Evolutionary conservation across 2,329 filamentous ascomycete species (phyloP).

Genomic region (Aureobasidium pullulans): DNA sequence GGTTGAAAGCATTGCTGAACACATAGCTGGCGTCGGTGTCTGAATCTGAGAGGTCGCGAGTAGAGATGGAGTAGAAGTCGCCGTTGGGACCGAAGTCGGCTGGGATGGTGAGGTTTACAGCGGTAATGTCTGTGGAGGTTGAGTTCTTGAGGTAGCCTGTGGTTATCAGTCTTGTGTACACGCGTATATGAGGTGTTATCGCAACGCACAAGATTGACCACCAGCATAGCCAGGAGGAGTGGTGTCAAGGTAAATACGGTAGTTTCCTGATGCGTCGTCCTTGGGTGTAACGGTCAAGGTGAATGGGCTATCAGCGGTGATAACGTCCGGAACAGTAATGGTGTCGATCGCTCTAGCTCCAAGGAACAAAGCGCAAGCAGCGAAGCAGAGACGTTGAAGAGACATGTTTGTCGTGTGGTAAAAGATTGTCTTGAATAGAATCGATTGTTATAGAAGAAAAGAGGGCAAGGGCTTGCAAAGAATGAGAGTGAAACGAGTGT

Average conservation of each 20-base stretch:
- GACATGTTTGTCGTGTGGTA: not conserved
- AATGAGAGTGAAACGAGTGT: not conserved
- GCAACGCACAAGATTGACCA: constrained; percentile 25
- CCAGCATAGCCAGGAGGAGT: constrained; percentile 24
- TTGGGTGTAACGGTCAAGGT: constrained; percentile 31
- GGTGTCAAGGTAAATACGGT: constrained; percentile 29
- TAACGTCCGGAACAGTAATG: constrained; percentile 21
- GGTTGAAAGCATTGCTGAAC: constrained; percentile 21
- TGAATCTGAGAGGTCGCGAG: constrained; percentile 17
- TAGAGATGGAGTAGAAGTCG: constrained; percentile 26
- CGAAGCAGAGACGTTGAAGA: constrained; percentile 6
- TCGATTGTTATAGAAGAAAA: not conserved
- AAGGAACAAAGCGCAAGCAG: constrained; percentile 4
- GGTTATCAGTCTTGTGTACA: not conserved
- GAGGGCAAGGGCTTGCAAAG: not conserved
- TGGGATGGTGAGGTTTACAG: constrained; percentile 26
- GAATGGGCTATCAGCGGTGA: constrained; percentile 22
- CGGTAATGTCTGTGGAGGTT: constrained; percentile 22
- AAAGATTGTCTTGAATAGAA: not conserved
- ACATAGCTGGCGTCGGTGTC: constrained; percentile 20
- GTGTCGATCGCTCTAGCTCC: constrained; percentile 20
- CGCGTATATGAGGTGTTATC: not conserved
- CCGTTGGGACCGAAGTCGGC: constrained; percentile 25
- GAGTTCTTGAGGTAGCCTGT: constrained; percentile 29
- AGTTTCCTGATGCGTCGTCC: constrained; percentile 22